Base-by-base conservation (phyloP, 768 basidiomycete species). In the Multifurca ochricompacta region DNA sequence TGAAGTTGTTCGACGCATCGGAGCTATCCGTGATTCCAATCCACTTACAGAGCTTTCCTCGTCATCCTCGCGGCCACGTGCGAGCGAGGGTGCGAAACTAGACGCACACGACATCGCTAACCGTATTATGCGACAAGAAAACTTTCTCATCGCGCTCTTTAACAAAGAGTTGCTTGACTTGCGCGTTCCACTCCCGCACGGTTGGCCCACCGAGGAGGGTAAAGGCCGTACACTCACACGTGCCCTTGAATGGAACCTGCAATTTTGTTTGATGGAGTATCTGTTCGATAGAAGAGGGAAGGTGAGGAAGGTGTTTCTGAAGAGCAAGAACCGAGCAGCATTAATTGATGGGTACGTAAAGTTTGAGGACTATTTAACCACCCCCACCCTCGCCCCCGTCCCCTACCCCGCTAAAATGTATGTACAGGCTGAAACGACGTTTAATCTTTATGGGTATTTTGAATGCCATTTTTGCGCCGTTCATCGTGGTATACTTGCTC, bases 91-190 rank as follows among this genome's bases (percentile, higher is more conserved):
- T 1, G 89, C 91, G 43, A 90, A 90, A 66, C 80, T 99, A 6
- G 96, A 99, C 62, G 96, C 95, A 2, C 96, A 99, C 66, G 95
- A 98, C 69, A 83, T 98, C 49, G 95, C 95, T 4, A 98, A 97
- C 67, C 86, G 96, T 48, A 97, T 99, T 63, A 80, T 99, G 82
- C 81, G 96, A 30, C 91, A 97, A 67, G 96, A 98, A 66, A 99
- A 99, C 70, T 99, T 98, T 66, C 78, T 99, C 47, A 96, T 98
- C 54, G 93, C 96, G 0, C 70, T 99, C 18, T 96, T 99, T 70
- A 99, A 98, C 72, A 98, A 97, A 67, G 92, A 96, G 59, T 69
- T 98, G 4, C 75, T 99, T 48, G 89, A 99, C 69, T 75, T 98
- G 19, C 82, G 83, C 8, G 78, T 92, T 1, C 91, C 96, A 2